Percentiles rank a stretch among this genome's conserved stretches.
Conservation (phyloP, 345 rosid species). For the Populus davidiana region DNA sequence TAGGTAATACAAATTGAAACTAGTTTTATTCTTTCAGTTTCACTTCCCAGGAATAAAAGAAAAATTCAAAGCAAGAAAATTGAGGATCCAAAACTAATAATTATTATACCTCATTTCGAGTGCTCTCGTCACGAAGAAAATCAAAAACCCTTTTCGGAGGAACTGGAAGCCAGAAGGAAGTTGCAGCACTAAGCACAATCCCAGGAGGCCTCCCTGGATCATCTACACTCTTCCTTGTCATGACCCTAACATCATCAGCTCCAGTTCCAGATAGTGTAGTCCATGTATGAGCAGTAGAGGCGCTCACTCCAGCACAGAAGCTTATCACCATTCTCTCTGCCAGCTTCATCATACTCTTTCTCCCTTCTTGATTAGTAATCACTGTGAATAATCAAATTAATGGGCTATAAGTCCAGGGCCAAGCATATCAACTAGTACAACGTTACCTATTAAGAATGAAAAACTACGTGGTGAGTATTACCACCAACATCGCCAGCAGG, state of each 20-base stretch:
- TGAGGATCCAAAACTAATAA: background rate
- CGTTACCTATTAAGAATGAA: background rate
- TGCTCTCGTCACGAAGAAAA: conserved; percentile 75
- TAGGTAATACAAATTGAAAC: too few relatives aligned
- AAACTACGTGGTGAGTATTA: conserved; percentile 9
- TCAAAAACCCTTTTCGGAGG: conserved; percentile 63
- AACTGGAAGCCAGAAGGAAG: conserved; percentile 93
- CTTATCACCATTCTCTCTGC: conserved; percentile 76
- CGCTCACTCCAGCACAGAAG: conserved; percentile 73
- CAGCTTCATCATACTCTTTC: conserved; percentile 69
- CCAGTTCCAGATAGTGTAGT: conserved; percentile 56
- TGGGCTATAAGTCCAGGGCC: background rate
- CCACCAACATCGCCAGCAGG: conserved; percentile 56
- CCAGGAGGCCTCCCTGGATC: conserved; percentile 93
- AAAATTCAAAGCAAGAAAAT: background rate
- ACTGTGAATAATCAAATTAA: conserved; percentile 28
- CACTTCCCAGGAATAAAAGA: background rate
- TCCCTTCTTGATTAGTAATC: conserved; percentile 62
- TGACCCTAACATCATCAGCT: conserved; percentile 70
- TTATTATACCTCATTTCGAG: conserved; percentile 56
- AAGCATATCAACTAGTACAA: background rate
- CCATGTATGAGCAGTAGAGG: conserved; percentile 73
- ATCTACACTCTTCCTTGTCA: conserved; percentile 67
- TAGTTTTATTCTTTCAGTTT: background rate
- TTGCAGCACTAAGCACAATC: conserved; percentile 72